Base-by-base conservation (phyloP, 441 rosid genomes). In the Mallotus repandus region DNA sequence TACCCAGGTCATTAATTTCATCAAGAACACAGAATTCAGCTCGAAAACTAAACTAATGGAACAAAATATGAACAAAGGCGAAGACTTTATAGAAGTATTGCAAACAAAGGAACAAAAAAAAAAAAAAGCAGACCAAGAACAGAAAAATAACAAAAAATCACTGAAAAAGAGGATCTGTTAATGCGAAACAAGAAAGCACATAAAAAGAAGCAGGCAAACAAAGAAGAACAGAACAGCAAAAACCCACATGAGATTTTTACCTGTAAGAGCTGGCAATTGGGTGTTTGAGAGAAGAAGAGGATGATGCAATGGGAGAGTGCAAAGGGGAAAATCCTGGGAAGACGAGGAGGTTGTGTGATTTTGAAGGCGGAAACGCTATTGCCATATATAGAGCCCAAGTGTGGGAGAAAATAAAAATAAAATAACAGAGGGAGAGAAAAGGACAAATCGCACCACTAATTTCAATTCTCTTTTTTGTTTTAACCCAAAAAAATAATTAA, bases 331-430 rank as follows among this genome's bases (percentile, higher is more conserved):
- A 66, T 19, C 9, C 7, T 7, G 38, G 49, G 29, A 13, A 21
- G 67, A 19, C 12, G 43, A 48, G 13, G 56, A 16, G 71, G 56
- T n/a, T n/a, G 48, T 25, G 19, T 68, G 77, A 62, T 55, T 76
- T 55, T 2, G 21, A 77, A 69, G 76, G 70, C 13, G 45, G 11
- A 0, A 48, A n/a, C 6, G 69, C 61, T 63, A 63, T 16, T 63
- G 55, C 72, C 65, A 77, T 79, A 59, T 80, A 81, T 63, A 81
- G 83, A 68, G 18, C 14, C 11, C 57, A 50, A 59, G 63, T 25
- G 32, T 41, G 74, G 50, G 61, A 67, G 29, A 41, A 50, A 10
- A 14, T 68, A 43, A 9, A 43, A 43, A 43, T 43, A 43, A 9
- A 43, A 43, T 38, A 61, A 59, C 9, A 64, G 41, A 16, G 45